Conservation (phyloP, 345 rosid species). For the Arabidopsis arenosa region DNA sequence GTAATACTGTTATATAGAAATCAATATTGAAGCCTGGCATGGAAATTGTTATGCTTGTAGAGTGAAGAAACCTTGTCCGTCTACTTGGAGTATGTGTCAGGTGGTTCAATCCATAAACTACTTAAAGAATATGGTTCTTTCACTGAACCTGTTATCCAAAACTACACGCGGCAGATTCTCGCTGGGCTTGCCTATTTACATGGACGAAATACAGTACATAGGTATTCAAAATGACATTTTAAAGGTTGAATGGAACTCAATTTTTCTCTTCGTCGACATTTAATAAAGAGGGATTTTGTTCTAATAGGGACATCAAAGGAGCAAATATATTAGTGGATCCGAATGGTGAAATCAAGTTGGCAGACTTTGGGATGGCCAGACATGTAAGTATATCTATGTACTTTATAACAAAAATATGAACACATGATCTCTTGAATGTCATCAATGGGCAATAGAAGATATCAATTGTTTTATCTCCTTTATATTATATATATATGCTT, state of each 20-base stretch:
- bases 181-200: conserved; percentile 91
- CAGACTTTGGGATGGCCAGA: conserved; percentile 98
- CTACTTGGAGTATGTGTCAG: conserved; percentile 92
- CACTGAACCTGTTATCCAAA: conserved; percentile 92
- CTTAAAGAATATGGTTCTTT: conserved; percentile 94
- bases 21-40: conserved; percentile 36
- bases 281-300: conserved; percentile 6
- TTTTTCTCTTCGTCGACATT: background rate
- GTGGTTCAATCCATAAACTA: conserved; percentile 95
- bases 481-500: background rate
- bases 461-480: background rate
- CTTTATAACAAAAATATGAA: conserved; percentile 12
- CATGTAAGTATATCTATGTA: conserved; percentile 59
- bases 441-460: background rate
- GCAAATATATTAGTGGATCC: conserved; percentile 98
- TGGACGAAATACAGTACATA: conserved; percentile 90
- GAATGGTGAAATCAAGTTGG: conserved; percentile 91
- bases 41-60: conserved; percentile 52
- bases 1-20: conserved; percentile 20
- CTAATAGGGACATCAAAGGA: conserved; percentile 91
- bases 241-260: conserved; percentile 14
- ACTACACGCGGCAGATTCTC: conserved; percentile 86
- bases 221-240: conserved; percentile 50
- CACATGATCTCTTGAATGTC: background rate
- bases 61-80: conserved; percentile 89